Evolutionary conservation across 2,329 filamentous ascomycete species (phyloP).

Genomic region (Colletotrichum sp.): DNA sequence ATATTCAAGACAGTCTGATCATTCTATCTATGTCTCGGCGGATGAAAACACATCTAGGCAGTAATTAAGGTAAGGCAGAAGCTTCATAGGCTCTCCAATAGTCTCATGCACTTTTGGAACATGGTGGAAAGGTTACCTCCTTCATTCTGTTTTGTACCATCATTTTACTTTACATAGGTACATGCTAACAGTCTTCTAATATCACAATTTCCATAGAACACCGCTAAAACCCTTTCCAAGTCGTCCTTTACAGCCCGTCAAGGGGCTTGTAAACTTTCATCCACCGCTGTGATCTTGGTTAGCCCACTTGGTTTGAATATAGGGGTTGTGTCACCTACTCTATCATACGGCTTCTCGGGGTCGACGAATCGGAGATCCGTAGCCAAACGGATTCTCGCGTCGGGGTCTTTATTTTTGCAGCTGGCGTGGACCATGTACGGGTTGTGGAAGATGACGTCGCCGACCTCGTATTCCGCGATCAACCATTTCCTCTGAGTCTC

Average conservation of each 20-base stretch:
- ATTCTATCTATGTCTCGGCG: background rate
- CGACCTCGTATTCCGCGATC: slow-evolving; percentile 40
- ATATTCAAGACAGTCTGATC: too few species aligned
- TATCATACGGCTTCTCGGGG: slow-evolving; percentile 24
- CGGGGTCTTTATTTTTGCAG: slow-evolving; percentile 56
- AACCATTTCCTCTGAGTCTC: slow-evolving; percentile 34
- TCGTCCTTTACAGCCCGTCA: background rate
- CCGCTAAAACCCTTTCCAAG: background rate
- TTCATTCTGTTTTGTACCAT: background rate
- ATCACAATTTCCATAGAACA: background rate
- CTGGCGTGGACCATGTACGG: slow-evolving; percentile 56
- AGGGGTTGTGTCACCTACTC: background rate
- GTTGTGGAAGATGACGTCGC: slow-evolving; percentile 44
- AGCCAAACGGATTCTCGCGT: slow-evolving; percentile 56
- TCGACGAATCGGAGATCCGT: slow-evolving; percentile 63
- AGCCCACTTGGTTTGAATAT: background rate
- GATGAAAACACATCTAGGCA: background rate
- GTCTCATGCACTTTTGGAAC: background rate
- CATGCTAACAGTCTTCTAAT: background rate
- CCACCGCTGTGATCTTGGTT: background rate
- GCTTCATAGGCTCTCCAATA: background rate
- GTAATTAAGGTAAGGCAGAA: background rate
- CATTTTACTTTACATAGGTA: background rate
- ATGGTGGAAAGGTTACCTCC: background rate
- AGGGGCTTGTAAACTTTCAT: background rate